phyloP scores from a whole-genome alignment of 2,329 filamentous ascomycete genomes.

The Hortaea sp. region DNA sequence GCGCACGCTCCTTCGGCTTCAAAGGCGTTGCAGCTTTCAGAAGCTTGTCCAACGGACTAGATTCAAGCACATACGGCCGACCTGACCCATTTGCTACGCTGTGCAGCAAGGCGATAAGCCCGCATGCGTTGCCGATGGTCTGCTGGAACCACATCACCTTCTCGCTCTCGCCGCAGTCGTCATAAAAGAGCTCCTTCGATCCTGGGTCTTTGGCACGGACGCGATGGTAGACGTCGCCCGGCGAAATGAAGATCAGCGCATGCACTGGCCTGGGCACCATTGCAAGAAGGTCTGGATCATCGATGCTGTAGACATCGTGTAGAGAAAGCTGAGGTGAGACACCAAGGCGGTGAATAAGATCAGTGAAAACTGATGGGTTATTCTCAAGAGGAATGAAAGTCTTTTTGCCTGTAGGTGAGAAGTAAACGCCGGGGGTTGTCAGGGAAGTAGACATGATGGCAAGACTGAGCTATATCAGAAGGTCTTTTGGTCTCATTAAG shows the following conservation, averaged over 20 bases:
- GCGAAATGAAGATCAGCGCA: constrained; percentile 46
- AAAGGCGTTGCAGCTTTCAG: constrained; percentile 36
- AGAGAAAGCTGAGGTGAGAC: constrained; percentile 39
- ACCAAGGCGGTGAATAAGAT: constrained; percentile 40
- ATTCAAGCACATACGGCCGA: constrained; percentile 31
- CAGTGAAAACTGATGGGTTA: constrained; percentile 45
- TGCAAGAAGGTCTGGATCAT: constrained; percentile 39
- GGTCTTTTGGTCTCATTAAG: no score
- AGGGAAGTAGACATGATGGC: background rate
- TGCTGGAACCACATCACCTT: constrained; percentile 51
- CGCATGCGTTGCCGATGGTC: constrained; percentile 49
- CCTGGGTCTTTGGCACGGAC: constrained; percentile 34
- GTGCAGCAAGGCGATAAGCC: constrained; percentile 48
- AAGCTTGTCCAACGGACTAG: constrained; percentile 36
- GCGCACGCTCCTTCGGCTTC: constrained; percentile 35
- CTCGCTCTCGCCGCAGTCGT: constrained; percentile 37
- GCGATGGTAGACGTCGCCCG: constrained; percentile 30
- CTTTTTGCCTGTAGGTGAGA: constrained; percentile 19
- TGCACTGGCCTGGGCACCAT: constrained; percentile 44
- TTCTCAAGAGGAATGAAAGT: constrained; percentile 36
- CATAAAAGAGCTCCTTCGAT: constrained; percentile 30
- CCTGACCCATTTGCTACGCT: constrained; percentile 42
- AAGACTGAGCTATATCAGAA: background rate
- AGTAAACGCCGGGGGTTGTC: constrained; percentile 12
- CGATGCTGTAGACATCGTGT: constrained; percentile 45